Evolutionary conservation across 2,329 filamentous ascomycete species (phyloP).

Genomic region (Ceratocystis alfenasii): DNA sequence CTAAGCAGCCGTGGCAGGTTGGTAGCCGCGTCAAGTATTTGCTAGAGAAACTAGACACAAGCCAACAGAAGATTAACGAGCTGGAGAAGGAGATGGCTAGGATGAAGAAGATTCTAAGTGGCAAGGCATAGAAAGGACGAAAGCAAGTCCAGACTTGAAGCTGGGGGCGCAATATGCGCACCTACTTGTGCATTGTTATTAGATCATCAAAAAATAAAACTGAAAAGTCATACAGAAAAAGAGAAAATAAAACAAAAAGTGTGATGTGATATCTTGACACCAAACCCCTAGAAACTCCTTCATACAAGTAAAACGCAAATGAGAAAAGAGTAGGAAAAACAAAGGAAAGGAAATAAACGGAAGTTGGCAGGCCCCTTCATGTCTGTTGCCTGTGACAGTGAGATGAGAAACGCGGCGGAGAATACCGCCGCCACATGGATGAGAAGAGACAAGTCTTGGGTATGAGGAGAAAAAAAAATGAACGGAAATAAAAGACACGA

Average conservation of each 20-base stretch:
- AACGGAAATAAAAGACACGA: background rate
- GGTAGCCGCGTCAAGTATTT: slow-evolving; percentile 58
- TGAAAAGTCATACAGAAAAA: background rate
- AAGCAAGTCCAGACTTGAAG: background rate
- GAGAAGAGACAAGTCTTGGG: background rate
- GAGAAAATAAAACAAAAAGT: background rate
- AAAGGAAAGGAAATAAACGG: background rate
- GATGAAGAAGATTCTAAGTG: slow-evolving; percentile 49
- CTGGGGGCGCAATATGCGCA: background rate
- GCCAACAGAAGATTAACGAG: slow-evolving; percentile 60
- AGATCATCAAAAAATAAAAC: slow-evolving; percentile 2
- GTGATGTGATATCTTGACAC: slow-evolving; percentile 6
- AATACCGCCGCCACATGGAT: background rate
- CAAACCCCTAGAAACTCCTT: background rate
- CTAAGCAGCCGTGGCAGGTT: slow-evolving; percentile 58
- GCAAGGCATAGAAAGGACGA: background rate
- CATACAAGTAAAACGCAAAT: background rate
- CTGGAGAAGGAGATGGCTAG: slow-evolving; percentile 60
- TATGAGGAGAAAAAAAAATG: background rate
- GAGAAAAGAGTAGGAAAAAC: background rate
- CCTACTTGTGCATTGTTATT: background rate
- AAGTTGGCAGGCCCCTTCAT: background rate
- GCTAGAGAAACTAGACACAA: slow-evolving; percentile 57
- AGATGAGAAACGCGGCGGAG: background rate
- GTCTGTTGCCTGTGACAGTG: background rate